Evolutionary conservation across 108 stramenopile genomes (phyloP).

Genomic region (Skeletonema tropicum): DNA sequence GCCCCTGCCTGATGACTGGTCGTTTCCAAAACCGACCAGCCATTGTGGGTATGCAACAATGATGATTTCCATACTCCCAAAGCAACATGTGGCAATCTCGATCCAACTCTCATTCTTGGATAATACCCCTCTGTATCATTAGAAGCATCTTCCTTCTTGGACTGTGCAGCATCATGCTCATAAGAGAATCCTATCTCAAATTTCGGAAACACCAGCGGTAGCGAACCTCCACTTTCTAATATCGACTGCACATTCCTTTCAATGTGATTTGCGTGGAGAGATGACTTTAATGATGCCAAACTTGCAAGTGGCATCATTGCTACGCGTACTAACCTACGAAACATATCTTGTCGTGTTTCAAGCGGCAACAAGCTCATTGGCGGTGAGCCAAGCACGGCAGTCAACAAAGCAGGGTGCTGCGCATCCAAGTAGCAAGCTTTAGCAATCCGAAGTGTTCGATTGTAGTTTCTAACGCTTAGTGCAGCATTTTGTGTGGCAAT

Average conservation of each 20-base stretch:
- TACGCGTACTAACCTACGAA: constrained; percentile 59
- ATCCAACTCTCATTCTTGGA: constrained; percentile 55
- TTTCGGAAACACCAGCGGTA: constrained; percentile 87
- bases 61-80: constrained; percentile 26
- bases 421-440: constrained; percentile 79
- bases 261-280: constrained; percentile 56
- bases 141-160: constrained; percentile 5
- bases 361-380: constrained; percentile 59
- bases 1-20: background rate
- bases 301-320: constrained; percentile 67
- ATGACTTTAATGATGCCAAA: constrained; percentile 35
- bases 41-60: background rate
- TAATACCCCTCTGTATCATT: constrained; percentile 52
- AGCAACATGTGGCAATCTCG: constrained; percentile 64
- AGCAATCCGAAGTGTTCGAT: constrained; percentile 77
- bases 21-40: constrained; percentile 24
- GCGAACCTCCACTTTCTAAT: constrained; percentile 64
- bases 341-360: constrained; percentile 46
- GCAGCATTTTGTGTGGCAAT: constrained; percentile 87
- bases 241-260: constrained; percentile 59
- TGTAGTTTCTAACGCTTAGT: constrained; percentile 86
- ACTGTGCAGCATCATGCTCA: background rate
- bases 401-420: constrained; percentile 64
- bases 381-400: constrained; percentile 48
- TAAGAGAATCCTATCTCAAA: constrained; percentile 84